These are phyloP conservation scores for Ganoderma multipileum DNA, from an alignment of 1,284 basidiomycete species.

Conservation along the genomic window DNA sequence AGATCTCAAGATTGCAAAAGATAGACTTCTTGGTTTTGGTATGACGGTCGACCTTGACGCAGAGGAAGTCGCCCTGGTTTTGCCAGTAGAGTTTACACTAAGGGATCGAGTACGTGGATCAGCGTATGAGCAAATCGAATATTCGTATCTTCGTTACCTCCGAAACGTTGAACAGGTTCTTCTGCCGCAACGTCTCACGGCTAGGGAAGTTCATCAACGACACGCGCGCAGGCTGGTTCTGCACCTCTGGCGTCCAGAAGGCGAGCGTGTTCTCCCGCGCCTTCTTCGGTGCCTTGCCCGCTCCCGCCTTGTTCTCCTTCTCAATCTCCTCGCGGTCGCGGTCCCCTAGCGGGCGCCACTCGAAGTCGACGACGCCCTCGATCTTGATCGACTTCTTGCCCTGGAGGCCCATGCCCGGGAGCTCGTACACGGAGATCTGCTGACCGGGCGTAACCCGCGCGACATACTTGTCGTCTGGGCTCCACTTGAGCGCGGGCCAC, in stretches of 20 bases:
- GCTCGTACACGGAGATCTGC: constrained; percentile 96
- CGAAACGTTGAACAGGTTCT: constrained; percentile 98
- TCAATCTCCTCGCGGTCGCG: constrained; percentile 82
- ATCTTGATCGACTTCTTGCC: constrained; percentile 99
- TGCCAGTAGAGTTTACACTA: constrained; percentile 99
- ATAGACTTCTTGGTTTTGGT: constrained; percentile 99
- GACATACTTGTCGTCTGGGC: constrained; percentile 95
- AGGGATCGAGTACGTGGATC: neutral
- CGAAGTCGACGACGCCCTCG: constrained; percentile 98
- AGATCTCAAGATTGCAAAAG: constrained; percentile 98
- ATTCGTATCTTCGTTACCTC: constrained; percentile 63
- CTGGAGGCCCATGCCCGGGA: constrained; percentile 93
- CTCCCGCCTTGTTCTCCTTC: constrained; percentile 54
- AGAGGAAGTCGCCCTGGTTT: constrained; percentile 98
- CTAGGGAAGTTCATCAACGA: constrained; percentile 91
- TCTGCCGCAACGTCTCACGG: constrained; percentile 87
- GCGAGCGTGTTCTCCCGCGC: constrained; percentile 92
- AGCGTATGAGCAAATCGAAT: constrained; percentile 24
- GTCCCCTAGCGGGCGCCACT: constrained; percentile 97
- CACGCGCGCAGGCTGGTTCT: constrained; percentile 97
- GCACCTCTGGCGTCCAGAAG: constrained; percentile 98
- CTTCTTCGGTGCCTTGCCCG: constrained; percentile 52
- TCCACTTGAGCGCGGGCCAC: constrained; percentile 99
- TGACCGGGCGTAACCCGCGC: constrained; percentile 89
- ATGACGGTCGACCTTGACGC: constrained; percentile 99